Evolutionary conservation across 371 early-diverging fungal genomes (phyloP), one percentile per base, ranked within the genome.

Genomic region (Rhizopus stolonifer): DNA sequence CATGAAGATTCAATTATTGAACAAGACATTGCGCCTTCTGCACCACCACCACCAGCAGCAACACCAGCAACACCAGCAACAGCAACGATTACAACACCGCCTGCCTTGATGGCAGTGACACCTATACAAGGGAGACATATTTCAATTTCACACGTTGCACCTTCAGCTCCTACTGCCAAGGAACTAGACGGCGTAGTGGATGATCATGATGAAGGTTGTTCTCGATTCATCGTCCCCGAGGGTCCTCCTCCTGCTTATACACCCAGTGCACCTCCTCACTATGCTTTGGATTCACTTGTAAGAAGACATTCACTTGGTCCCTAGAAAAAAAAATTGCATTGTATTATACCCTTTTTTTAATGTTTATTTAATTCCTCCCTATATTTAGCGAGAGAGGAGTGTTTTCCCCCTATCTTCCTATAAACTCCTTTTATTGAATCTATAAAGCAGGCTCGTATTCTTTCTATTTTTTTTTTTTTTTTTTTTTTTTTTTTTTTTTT

Each of bases 141-240:
- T 2, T n/a, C 62, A 32, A 13, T 47, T 15, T 65, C 65, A n/a
- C 63, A 67, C 5, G 61, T 58, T 9, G 31, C 58, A 2, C 68
- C 68, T 26, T 68, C 68, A n/a, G 68, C 68, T 18, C 68, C 68
- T 0, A 56, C 68, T 0, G 68, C 64, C 7, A 68, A 68, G 46
- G 68, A 68, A 52, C 46, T 68, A 23, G 58, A 62, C 44, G 61
- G 54, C 3, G 54, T 60, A 42, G 42, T 52, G 1, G 60, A 59
- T 32, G 55, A 63, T 15, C 38, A 55, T 13, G 43, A 47, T 24
- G 23, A 7, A 21, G 42, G 42, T 21, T 42, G 42, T 10, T 42
- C 42, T 10, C 10, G 42, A 21, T 42, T n/a, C 19, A 21, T 36
- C 11, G 17, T 29, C 15, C 44, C 36, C 8, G 60, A 67, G 53